These are phyloP conservation scores for Paxillus ammoniavirescens DNA, from an alignment of 768 basidiomycete species.

Conservation along the genomic window DNA sequence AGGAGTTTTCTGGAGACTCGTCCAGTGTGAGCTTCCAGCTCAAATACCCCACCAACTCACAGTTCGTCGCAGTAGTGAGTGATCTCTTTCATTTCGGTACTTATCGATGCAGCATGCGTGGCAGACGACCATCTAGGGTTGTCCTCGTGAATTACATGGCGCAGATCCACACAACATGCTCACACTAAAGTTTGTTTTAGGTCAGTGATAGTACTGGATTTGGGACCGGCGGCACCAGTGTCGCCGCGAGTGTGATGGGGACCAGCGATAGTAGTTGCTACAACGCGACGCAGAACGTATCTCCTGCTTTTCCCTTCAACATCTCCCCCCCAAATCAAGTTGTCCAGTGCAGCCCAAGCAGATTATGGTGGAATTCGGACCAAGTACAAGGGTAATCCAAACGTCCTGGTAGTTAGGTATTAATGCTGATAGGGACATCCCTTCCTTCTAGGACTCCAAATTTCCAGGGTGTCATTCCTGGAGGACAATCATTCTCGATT, in stretches of 20 bases:
- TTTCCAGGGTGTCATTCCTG: slow-evolving; percentile 76
- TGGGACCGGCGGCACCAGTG: slow-evolving; percentile 74
- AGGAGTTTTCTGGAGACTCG: slow-evolving; percentile 45
- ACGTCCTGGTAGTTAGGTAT: neutral
- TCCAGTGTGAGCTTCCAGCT: slow-evolving; percentile 52
- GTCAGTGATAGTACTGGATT: slow-evolving; percentile 61
- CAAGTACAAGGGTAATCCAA: slow-evolving; percentile 51
- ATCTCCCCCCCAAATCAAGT: slow-evolving; percentile 62
- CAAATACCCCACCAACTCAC: slow-evolving; percentile 63
- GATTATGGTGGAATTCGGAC: slow-evolving; percentile 62
- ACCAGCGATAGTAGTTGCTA: slow-evolving; percentile 62
- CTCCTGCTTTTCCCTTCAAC: slow-evolving; percentile 57
- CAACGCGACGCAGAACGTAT: slow-evolving; percentile 44
- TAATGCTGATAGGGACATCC: neutral
- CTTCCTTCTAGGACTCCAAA: slow-evolving; percentile 43
- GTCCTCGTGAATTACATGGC: neutral
- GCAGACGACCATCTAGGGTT: neutral
- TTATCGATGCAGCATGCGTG: neutral
- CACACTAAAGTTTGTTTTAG: slow-evolving; percentile 27
- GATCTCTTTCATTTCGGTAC: neutral
- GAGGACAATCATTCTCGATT: slow-evolving; percentile 71
- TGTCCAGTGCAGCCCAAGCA: slow-evolving; percentile 60
- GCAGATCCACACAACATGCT: neutral
- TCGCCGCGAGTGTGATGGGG: slow-evolving; percentile 51
- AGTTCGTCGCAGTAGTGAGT: slow-evolving; percentile 77